Evolutionary conservation across 306 rosid genomes (phyloP).

Genomic region (Cyclanthera cordifolia): DNA sequence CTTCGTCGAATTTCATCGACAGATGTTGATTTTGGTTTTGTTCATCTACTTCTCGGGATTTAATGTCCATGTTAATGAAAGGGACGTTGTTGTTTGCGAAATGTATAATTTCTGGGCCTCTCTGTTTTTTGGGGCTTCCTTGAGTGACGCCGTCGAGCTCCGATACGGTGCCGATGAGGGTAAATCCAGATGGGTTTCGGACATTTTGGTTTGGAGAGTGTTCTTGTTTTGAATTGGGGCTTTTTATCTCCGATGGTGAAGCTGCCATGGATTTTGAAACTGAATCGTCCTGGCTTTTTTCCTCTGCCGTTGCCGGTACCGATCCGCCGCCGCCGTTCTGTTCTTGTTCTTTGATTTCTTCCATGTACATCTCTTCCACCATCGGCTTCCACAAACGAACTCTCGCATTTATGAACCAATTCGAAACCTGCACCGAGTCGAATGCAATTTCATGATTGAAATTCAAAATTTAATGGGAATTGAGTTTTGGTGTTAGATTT

Average conservation of each 20-base stretch:
- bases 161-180: conserved; percentile 59
- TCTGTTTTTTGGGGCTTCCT: conserved; percentile 66
- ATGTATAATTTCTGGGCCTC: conserved; percentile 39
- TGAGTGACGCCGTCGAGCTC: conserved; percentile 81
- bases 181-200: conserved; percentile 34
- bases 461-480: not conserved
- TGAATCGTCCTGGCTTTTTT: conserved; percentile 50
- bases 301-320: conserved; percentile 27
- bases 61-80: conserved; percentile 16
- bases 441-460: not conserved
- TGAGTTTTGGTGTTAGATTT: not conserved
- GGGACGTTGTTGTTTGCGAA: conserved; percentile 29
- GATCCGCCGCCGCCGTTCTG: conserved; percentile 21
- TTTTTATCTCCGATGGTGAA: conserved; percentile 25
- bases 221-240: conserved; percentile 48
- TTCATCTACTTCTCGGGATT: conserved; percentile 20
- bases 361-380: conserved; percentile 95
- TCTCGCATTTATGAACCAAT: conserved; percentile 96
- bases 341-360: conserved; percentile 74
- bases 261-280: conserved; percentile 27
- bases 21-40: conserved; percentile 13
- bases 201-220: conserved; percentile 23
- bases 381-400: conserved; percentile 98
- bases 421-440: conserved; percentile 51
- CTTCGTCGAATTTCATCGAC: conserved; percentile 48